Base-by-base conservation (phyloP, 202 grass and related monocot species). In the Thinopyrum obtusiflorum region DNA sequence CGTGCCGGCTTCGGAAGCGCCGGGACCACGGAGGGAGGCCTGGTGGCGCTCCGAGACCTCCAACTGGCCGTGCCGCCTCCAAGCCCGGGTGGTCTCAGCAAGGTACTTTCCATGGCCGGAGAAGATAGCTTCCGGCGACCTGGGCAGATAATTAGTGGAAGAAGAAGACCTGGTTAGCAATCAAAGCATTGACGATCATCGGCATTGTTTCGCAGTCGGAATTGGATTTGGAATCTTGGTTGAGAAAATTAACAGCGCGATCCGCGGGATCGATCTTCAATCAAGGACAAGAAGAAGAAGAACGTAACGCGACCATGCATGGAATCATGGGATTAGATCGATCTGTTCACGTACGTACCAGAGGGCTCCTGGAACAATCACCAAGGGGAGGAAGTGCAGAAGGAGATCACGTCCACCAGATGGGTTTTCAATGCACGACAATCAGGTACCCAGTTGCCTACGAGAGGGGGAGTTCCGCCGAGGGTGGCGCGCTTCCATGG, bases 401-500 rank as follows among this genome's bases (percentile, higher is more conserved):
- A 42, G 7, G 44, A 5, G 72, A 31, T 28, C 25, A 29, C 40
- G 42, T 17, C 57, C 71, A 6, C 21, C 23, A 15, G 69, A 73
- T 73, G 23, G 36, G n/a, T 11, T 72, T 6, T 8, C 37, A 15
- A 72, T 12, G 37, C 69, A 27, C 37, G 9, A 27, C 23, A 10
- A 13, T 28, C 40, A 18, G 49, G 49, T 7, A 53, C 49, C 49
- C 49, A 7, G 17, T 53, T 53, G 49, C 0, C 49, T 74, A 11
- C 12, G 42, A 39, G 68, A 33, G 18, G n/a, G 4, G 1, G 37
- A 44, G 40, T 17, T 24, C 23, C 70, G 70, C 26, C 40, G 40
- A 73, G 40, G 70, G 40, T 73, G 70, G 40, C 70, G 23, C 70
- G 70, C 70, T 73, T 73, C 24, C 71, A 25, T 74, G 42, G 40